Evolutionary conservation across 1,139 yeast genomes (phyloP), one percentile per base, ranked within the genome.

Genomic region (Candida neerlandica): DNA sequence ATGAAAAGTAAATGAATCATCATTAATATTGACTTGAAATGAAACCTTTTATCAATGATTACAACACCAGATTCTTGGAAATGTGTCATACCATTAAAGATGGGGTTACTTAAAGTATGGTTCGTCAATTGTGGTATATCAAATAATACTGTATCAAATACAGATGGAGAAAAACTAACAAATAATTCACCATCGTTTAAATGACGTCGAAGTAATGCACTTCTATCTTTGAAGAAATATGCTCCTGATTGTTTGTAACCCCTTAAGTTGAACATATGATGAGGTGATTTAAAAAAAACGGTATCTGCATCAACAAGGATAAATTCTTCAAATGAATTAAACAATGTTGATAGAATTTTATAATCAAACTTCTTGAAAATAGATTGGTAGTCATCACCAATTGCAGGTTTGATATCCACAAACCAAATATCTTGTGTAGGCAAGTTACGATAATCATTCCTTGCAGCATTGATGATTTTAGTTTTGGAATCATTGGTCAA

Each of bases 61-160:
- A 81, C 80, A 32, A 80, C 58, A 0, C 85, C 85, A 58, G 81
- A 73, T 57, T 81, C 85, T 67, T 78, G 77, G 51, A 73, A 71
- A 56, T 81, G 84, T 39, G 66, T 62, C 30, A 64, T 52, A 0
- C 70, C 70, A 37, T 55, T 46, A 61, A 70, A 67, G 47, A 69
- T 65, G 30, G 71, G 67, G 9, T 67, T 60, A 2, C 63, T 55
- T 51, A 71, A 57, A 3, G 76, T 65, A 49, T 63, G 58, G 21
- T 67, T 59, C 7, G 78, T 63, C 23, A 71, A 57, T 50, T 66
- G 68, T 3, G 71, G 70, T 23, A 77, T 60, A 50, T 62, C 59
- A 59, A 71, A 68, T 44, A 65, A 52, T 4, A 57, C 46, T 18
- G 67, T 58, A 55, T 79, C 84, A 44, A 72, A 63, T 3, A 62